Evolutionary conservation across 345 rosid genomes (phyloP).

Genomic region (Hibiscus syriacus): DNA sequence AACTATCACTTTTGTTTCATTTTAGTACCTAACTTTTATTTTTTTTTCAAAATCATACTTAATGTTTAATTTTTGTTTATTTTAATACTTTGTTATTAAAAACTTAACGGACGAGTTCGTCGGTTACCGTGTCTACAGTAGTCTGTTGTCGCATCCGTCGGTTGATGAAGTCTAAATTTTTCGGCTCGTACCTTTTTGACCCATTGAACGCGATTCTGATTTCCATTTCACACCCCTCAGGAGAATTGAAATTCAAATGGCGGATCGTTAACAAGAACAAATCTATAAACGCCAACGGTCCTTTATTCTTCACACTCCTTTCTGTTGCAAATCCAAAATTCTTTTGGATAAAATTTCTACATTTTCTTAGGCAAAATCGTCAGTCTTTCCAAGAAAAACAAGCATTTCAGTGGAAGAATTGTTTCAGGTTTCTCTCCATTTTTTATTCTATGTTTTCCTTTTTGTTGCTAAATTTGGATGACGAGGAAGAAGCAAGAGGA

Average conservation of each 20-base stretch:
- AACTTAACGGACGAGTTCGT: no score
- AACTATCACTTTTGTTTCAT: no score
- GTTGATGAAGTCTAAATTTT: no score
- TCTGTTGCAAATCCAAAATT: slow-evolving; percentile 9
- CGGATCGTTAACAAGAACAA: slow-evolving; percentile 10
- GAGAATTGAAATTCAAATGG: slow-evolving; percentile 40
- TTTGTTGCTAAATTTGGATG: slow-evolving; percentile 3
- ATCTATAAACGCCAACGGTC: slow-evolving; percentile 25
- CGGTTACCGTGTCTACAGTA: no score
- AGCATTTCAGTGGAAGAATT: neutral
- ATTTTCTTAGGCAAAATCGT: slow-evolving; percentile 2
- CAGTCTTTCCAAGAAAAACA: neutral
- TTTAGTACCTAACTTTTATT: no score
- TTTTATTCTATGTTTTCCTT: neutral
- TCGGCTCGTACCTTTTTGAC: no score
- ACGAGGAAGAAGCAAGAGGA: neutral
- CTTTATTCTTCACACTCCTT: slow-evolving; percentile 6
- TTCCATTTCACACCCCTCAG: no score
- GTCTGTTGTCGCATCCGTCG: no score
- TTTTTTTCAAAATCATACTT: no score
- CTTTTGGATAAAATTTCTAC: neutral
- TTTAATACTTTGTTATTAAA: no score
- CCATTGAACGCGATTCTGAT: no score
- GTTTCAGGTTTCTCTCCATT: slow-evolving; percentile 21
- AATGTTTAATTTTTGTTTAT: no score